Conservation (phyloP, 1,284 basidiomycete genomes). For the Leccinum solheimii region DNA sequence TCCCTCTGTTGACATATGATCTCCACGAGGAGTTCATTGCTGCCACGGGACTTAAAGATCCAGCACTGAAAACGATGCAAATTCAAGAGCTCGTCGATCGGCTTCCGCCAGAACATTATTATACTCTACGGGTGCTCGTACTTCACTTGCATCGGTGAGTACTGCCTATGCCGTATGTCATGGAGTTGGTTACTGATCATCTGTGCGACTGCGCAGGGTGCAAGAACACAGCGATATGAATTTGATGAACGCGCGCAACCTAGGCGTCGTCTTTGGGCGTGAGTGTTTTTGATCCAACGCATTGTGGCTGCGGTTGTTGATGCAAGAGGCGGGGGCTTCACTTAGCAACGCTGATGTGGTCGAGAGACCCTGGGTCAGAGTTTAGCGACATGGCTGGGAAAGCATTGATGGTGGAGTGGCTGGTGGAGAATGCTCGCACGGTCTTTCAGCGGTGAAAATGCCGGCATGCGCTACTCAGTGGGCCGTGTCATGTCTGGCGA, state of each 20-base stretch:
- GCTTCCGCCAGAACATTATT: slow-evolving; percentile 85
- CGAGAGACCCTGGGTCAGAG: slow-evolving; percentile 82
- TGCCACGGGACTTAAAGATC: slow-evolving; percentile 72
- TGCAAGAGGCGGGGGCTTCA: neutral
- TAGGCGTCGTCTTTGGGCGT: slow-evolving; percentile 99
- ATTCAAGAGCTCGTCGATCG: slow-evolving; percentile 73
- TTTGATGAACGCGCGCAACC: slow-evolving; percentile 92
- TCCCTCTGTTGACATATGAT: slow-evolving; percentile 88
- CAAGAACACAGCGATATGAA: slow-evolving; percentile 73
- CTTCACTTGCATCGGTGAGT: slow-evolving; percentile 82
- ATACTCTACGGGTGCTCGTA: slow-evolving; percentile 83
- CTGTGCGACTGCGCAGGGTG: slow-evolving; percentile 48
- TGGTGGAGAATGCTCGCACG: slow-evolving; percentile 83
- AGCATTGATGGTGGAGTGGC: slow-evolving; percentile 88
- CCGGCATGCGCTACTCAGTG: neutral
- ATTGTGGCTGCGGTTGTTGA: slow-evolving; percentile 14
- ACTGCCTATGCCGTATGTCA: neutral
- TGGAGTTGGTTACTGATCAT: slow-evolving; percentile 3
- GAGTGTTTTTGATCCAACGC: slow-evolving; percentile 40
- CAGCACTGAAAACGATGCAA: slow-evolving; percentile 56
- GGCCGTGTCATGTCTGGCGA: neutral
- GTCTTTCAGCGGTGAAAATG: slow-evolving; percentile 45
- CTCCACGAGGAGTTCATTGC: slow-evolving; percentile 89
- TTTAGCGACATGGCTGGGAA: slow-evolving; percentile 98
- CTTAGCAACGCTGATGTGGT: slow-evolving; percentile 91